Conservation (phyloP, 257 asterid genomes). For the Solanum tarijense region DNA sequence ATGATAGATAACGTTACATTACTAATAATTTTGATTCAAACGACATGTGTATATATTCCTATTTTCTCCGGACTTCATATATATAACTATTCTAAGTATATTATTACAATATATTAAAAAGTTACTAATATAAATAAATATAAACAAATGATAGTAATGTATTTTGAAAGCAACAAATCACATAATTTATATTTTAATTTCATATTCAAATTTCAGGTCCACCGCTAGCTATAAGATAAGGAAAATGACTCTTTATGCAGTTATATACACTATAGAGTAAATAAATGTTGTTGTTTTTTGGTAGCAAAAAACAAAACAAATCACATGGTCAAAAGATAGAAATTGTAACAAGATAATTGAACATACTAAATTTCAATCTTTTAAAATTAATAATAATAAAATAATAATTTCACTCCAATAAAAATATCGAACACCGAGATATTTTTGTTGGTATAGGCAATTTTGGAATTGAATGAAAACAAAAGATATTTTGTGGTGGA, state of each 20-base stretch:
- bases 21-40: neutral
- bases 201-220: neutral
- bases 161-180: neutral
- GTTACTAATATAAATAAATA: neutral
- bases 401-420: no score
- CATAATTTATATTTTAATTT: no score
- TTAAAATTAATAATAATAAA: no score
- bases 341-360: neutral
- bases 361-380: no score
- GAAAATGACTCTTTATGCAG: neutral
- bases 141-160: neutral
- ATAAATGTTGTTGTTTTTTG: neutral
- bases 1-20: neutral
- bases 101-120: no score
- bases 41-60: fast-evolving
- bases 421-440: neutral
- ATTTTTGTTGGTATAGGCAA: neutral
- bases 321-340: neutral
- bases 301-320: neutral
- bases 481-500: neutral
- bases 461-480: neutral
- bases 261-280: neutral
- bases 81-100: neutral
- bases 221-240: neutral
- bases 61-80: neutral